Evolutionary conservation across 495 filamentous ascomycete species (phyloP).

Genomic region (Xylaria castorea): DNA sequence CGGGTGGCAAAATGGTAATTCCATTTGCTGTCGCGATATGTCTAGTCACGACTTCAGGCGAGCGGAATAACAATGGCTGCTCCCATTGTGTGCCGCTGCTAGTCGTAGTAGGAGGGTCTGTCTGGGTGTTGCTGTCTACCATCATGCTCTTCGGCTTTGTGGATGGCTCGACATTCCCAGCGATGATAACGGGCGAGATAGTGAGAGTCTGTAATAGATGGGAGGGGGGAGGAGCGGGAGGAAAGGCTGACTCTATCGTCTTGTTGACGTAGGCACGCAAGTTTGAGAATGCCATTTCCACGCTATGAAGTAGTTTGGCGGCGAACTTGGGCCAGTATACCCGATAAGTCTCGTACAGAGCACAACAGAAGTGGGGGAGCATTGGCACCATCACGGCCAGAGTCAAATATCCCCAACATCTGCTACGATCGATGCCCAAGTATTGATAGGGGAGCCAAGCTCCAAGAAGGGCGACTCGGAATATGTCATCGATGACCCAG

Average conservation of each 20-base stretch:
- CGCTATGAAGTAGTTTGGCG: not conserved
- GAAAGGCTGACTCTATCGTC: not conserved
- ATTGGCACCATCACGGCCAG: not conserved
- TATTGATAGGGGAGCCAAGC: slow-evolving; percentile 19
- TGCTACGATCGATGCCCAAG: not conserved
- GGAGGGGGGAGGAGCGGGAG: not conserved
- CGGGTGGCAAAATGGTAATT: not conserved
- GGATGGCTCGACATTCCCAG: not conserved
- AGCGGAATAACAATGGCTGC: not conserved
- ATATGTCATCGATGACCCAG: not conserved
- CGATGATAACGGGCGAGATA: not conserved
- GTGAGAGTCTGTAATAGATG: not conserved
- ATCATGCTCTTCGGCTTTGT: not conserved
- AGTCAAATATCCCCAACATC: not conserved
- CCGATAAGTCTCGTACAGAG: not conserved
- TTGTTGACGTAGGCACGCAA: not conserved
- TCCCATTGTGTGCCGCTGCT: slow-evolving; percentile 12
- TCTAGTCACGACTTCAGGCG: not conserved
- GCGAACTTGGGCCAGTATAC: not conserved
- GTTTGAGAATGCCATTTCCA: not conserved
- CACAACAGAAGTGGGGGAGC: not conserved
- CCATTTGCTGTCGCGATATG: not conserved
- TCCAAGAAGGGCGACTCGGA: slow-evolving; percentile 3
- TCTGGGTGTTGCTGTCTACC: slow-evolving; percentile 1
- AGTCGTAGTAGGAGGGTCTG: not conserved